Conservation (phyloP, 257 asterid species). For the Apocynum venetum region DNA sequence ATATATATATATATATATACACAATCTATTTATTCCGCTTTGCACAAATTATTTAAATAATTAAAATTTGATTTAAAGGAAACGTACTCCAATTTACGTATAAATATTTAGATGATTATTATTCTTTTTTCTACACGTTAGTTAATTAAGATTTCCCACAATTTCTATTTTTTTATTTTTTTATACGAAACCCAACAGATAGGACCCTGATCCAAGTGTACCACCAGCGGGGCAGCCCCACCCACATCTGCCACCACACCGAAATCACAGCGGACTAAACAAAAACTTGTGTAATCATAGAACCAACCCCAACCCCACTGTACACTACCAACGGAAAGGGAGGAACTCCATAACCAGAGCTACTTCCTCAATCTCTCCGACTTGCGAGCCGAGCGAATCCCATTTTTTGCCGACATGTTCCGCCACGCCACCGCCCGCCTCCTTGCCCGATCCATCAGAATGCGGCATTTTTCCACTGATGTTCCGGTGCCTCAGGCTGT, state of each 20-base stretch:
- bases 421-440: conserved; percentile 30
- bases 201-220: too few species aligned
- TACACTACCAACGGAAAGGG: neutral
- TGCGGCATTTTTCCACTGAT: conserved; percentile 36
- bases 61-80: too few species aligned
- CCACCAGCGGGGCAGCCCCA: neutral
- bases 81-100: too few species aligned
- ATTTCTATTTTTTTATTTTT: too few species aligned
- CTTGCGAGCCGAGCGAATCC: conserved; percentile 38
- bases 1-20: too few species aligned
- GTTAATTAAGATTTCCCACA: too few species aligned
- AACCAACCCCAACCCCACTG: neutral
- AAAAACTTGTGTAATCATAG: neutral
- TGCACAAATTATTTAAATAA: too few species aligned
- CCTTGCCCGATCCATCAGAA: conserved; percentile 23
- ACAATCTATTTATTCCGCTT: too few species aligned
- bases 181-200: too few species aligned
- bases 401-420: conserved; percentile 27
- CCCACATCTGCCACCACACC: neutral
- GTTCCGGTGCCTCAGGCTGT: conserved; percentile 16
- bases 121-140: too few species aligned
- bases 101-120: too few species aligned
- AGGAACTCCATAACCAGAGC: neutral
- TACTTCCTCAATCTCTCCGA: conserved; percentile 18
- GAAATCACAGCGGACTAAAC: too few species aligned